Conservation (phyloP, 352 stramenopile genomes). For the Phytopythium montanum region DNA sequence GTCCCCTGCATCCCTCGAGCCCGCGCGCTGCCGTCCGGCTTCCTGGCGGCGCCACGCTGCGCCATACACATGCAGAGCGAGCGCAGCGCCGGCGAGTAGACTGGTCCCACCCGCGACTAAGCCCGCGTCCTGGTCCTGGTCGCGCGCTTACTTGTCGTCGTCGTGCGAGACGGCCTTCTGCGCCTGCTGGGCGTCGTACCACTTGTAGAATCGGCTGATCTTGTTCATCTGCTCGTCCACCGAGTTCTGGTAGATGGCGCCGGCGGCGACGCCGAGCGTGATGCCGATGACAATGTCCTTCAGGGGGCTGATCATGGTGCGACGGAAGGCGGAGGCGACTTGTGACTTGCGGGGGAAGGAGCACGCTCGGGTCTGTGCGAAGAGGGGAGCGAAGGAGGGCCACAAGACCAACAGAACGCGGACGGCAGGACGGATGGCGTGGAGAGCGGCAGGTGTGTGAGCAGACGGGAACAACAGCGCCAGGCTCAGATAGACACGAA, state of each 20-base stretch:
- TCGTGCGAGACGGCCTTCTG: constrained; percentile 47
- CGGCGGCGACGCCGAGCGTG: constrained; percentile 48
- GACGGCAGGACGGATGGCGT: not conserved
- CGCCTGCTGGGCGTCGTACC: constrained; percentile 65
- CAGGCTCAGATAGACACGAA: constrained; percentile 18
- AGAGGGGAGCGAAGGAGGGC: constrained; percentile 1
- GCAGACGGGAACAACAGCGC: not conserved
- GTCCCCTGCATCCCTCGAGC: not conserved
- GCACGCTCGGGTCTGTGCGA: constrained; percentile 12
- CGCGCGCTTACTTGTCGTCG: constrained; percentile 29
- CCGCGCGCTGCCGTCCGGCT: not conserved
- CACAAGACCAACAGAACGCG: constrained; percentile 6
- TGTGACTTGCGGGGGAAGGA: constrained; percentile 22
- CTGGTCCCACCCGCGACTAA: not conserved
- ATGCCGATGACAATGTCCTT: constrained; percentile 83
- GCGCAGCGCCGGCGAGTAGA: not conserved
- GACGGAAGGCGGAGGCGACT: constrained; percentile 14
- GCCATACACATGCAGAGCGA: not conserved
- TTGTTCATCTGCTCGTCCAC: constrained; percentile 70
- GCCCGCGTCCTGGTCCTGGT: not conserved
- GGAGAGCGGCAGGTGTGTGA: rapidly evolving
- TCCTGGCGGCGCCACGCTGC: not conserved
- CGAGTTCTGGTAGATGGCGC: constrained; percentile 58
- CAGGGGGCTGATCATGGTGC: constrained; percentile 70
- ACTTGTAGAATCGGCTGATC: constrained; percentile 82